phyloP scores from a whole-genome alignment of 1,139 yeast species.

The Zygotorulaspora mrakii region DNA sequence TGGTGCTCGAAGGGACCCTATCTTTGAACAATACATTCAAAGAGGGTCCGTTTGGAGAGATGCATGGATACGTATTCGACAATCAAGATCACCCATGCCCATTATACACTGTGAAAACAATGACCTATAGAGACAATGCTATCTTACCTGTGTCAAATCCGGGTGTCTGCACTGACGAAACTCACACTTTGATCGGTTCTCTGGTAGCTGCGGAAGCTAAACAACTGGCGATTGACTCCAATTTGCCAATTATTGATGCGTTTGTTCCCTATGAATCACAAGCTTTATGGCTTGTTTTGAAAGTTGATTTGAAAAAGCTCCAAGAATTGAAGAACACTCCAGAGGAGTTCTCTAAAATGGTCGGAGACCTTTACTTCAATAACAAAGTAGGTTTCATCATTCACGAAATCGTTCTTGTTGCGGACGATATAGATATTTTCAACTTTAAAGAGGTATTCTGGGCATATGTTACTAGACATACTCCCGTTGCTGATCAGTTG shows the following conservation, averaged over 20 bases:
- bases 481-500: constrained; percentile 24
- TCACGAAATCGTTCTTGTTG: constrained; percentile 26
- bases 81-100: constrained; percentile 26
- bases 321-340: constrained; percentile 18
- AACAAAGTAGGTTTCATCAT: constrained; percentile 18
- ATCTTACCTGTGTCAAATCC: constrained; percentile 29
- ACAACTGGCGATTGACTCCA: constrained; percentile 8
- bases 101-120: constrained; percentile 22
- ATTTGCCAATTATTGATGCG: constrained; percentile 21
- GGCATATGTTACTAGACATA: constrained; percentile 30
- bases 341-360: constrained; percentile 10
- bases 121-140: constrained; percentile 25
- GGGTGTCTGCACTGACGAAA: constrained; percentile 27
- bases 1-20: constrained; percentile 28
- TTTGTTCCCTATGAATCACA: constrained; percentile 29
- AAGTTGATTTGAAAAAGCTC: constrained; percentile 20
- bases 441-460: constrained; percentile 25
- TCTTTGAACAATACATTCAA: constrained; percentile 14
- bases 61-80: constrained; percentile 30
- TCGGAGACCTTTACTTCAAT: constrained; percentile 21
- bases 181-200: constrained; percentile 30
- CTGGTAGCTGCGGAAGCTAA: constrained; percentile 21
- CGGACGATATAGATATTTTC: constrained; percentile 29
- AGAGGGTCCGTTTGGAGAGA: constrained; percentile 32
- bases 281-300: constrained; percentile 24